Evolutionary conservation across 2,329 filamentous ascomycete species (phyloP), one percentile per base, ranked within the genome.

Genomic region (Aspergillaceae sp.): DNA sequence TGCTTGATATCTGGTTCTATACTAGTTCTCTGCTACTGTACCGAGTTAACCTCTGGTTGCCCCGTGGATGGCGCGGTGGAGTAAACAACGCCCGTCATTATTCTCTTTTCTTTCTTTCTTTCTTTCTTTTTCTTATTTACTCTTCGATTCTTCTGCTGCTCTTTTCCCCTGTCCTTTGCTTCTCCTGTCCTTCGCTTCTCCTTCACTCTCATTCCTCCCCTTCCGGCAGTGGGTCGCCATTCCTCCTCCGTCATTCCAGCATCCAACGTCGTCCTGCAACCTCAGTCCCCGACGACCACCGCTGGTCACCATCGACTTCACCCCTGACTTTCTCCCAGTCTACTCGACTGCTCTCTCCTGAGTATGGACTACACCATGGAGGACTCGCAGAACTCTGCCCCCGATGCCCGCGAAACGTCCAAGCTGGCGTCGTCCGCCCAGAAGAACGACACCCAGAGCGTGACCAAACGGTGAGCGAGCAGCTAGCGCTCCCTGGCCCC

Each of bases 401-500:
- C 81, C 29, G 80, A 81, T 56, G 76, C 74, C 56, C 70, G 76
- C 47, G 76, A 82, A 60, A 75, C 79, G 47, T 73, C 77, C 48
- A 86, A 86, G 71, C 72, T 84, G 50, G 64, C 58, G 48, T 38
- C 74, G 51, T 71, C 73, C 41, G 66, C 74, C 43, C 75, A 78
- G 54, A 81, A 75, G 29, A 73, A 76, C 42, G 84, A 88, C 64
- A 77, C 80, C 34, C 83, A 85, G 62, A 87, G 83, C 66, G 85
- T 88, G 45, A 84, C 82, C 50, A 90, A 90, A 72, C 79, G 86
- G 86, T 89, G 9, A 7, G 2, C 4, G 29, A 32, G 19, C 33
- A 26, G n/a, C 26, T 5, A 19, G 29, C n/a, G 4, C 5, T 7
- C 7, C 9, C 2, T 8, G 19, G 19, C 19, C 19, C 19, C 19